A percentile compares a stretch with the other conserved stretches of the same genome.
Conservation (phyloP, 805 yeast species). For the Saccharomycopsis vini region DNA sequence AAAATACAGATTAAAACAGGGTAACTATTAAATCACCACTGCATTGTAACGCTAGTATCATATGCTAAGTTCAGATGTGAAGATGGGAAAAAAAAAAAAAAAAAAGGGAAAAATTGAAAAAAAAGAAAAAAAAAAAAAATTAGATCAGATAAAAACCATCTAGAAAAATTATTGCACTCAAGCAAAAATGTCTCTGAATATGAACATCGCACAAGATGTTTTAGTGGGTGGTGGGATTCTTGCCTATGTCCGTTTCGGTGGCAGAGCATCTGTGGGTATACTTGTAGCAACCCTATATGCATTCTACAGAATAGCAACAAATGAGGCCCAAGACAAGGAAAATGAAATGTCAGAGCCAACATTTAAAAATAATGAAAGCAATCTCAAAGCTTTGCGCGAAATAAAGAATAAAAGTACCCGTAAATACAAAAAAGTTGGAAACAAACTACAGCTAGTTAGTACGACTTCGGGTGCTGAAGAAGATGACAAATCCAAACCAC, state of each 20-base stretch:
- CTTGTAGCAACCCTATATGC: constrained; percentile 23
- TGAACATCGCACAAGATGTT: constrained; percentile 7
- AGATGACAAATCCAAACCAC: constrained; percentile 7
- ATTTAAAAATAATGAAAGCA: constrained; percentile 16
- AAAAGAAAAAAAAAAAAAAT: too few species aligned
- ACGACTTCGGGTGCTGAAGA: constrained; percentile 16
- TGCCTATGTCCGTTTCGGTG: constrained; percentile 23
- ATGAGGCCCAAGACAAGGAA: constrained; percentile 23
- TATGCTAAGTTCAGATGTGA: too few species aligned
- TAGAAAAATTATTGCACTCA: too few species aligned
- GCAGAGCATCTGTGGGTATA: constrained; percentile 29
- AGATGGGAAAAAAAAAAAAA: too few species aligned
- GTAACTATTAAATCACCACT: too few species aligned
- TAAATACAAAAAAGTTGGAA: constrained; percentile 8
- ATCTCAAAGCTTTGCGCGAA: constrained; percentile 22
- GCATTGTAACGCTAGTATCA: too few species aligned
- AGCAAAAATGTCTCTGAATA: too few species aligned
- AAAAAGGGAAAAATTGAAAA: too few species aligned
- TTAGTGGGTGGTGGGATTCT: constrained; percentile 8
- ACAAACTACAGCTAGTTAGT: constrained; percentile 15
- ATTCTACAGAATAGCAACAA: constrained; percentile 22
- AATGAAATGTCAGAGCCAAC: too few species aligned
- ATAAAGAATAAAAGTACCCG: constrained; percentile 21
- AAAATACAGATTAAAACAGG: too few species aligned
- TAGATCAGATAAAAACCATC: too few species aligned